Evolutionary conservation across 1,284 basidiomycete genomes (phyloP), one percentile per base, ranked within the genome.

Genomic region (Fomes fomentarius): DNA sequence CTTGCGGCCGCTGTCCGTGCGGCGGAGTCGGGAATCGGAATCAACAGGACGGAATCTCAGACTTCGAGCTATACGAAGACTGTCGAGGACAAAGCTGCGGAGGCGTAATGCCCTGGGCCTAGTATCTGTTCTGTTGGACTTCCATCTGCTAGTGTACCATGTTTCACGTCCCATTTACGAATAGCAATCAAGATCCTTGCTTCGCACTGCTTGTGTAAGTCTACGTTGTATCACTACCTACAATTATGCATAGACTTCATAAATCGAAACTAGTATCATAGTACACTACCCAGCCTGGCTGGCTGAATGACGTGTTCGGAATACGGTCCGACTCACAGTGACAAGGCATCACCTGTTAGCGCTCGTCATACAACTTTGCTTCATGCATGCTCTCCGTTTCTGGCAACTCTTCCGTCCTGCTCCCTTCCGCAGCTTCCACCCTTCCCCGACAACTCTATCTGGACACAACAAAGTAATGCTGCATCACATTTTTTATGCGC

Each of bases 1-100:
- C 73, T 96, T 14, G 69, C 78, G 19, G 78, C 81, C 4, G 93
- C 93, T 10, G 84, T 95, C 38, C 77, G 76, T 6, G 87, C 87
- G 10, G 92, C 89, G 8, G 89, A 91, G 67, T 62, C 60, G 6
- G 67, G 61, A 8, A 41, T 69, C 14, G 17, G 26, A 19, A 28
- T 38, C 2, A 24, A 47, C 21, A 34, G 15, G 35, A 59, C 60
- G 7, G 43, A 48, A 6, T 30, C 28, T n/a, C n/a, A n/a, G 17
- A 52, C 49, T 19, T 63, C 62, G n/a, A 65, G 62, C 26, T 33
- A 54, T 22, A n/a, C 34, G 9, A 63, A 63, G 57, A 31, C 40
- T 12, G 43, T 49, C 8, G 22, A 24, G 12, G 40, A 11, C 12
- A 41, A 50, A 31, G 39, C 48, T 14, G 21, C 11, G 21, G 22